Conservation (phyloP, 331 rosid species). For the Quercus tomentella region DNA sequence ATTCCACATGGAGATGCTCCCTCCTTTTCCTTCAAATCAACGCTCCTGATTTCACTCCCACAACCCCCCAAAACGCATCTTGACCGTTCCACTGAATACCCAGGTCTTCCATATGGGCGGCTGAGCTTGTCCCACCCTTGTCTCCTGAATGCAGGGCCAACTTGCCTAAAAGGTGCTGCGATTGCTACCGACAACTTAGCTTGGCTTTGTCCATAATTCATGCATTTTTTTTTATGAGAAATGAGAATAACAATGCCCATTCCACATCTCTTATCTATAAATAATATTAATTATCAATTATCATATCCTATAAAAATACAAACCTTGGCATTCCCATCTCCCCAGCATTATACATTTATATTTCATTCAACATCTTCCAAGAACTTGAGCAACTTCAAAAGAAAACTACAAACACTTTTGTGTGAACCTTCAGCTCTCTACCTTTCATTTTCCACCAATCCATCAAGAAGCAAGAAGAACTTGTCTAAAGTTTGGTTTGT, state of each 20-base stretch:
- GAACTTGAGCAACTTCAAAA: neutral
- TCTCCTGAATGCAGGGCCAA: conserved; percentile 54
- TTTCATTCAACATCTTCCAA: conserved; percentile 18
- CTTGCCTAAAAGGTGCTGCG: conserved; percentile 64
- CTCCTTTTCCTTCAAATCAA: conserved; percentile 31
- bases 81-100: conserved; percentile 33
- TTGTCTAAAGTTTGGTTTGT: too few relatives aligned
- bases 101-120: conserved; percentile 45
- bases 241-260: neutral
- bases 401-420: neutral
- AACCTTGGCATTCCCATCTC: conserved; percentile 20
- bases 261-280: neutral
- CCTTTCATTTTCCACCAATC: neutral
- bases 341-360: conserved; percentile 6
- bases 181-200: conserved; percentile 73
- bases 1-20: conserved; percentile 64
- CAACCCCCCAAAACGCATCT: conserved; percentile 37
- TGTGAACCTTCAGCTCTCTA: too few relatives aligned
- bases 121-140: conserved; percentile 71
- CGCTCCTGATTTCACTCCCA: conserved; percentile 45
- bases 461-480: neutral
- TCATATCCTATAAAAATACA: conserved; percentile 41
- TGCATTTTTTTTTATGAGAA: conserved; percentile 14
- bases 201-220: conserved; percentile 75
- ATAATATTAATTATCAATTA: neutral